Evolutionary conservation across 1,284 basidiomycete genomes (phyloP).

Genomic region (Heterobasidion occidentale): DNA sequence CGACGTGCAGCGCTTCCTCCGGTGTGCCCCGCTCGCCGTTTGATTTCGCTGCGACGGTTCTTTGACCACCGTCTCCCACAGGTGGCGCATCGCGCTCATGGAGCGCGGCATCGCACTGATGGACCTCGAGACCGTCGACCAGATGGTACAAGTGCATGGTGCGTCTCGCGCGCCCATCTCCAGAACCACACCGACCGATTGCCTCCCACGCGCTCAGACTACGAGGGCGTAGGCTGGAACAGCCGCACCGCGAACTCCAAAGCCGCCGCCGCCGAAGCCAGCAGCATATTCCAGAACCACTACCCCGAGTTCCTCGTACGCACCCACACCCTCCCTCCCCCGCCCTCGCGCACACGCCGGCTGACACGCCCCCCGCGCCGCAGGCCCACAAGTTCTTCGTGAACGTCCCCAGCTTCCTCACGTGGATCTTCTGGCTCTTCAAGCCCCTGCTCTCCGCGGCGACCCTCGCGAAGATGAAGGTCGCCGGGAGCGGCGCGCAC

Average conservation of each 20-base stretch:
- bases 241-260: conserved; percentile 70
- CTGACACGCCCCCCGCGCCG: not conserved
- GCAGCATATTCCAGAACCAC: conserved; percentile 61
- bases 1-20: conserved; percentile 63
- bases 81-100: conserved; percentile 74
- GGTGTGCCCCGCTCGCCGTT: conserved; percentile 29
- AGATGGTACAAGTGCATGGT: conserved; percentile 72
- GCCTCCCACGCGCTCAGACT: conserved; percentile 37
- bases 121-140: conserved; percentile 67
- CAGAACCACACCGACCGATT: no score
- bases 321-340: conserved; percentile 4
- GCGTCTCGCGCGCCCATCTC: conserved; percentile 4
- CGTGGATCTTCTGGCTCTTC: conserved; percentile 81
- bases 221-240: conserved; percentile 58
- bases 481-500: conserved; percentile 57
- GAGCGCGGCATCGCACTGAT: conserved; percentile 55
- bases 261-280: conserved; percentile 62
- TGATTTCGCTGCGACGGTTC: not conserved
- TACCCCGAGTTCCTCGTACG: conserved; percentile 73
- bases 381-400: conserved; percentile 73
- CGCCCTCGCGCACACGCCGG: not conserved
- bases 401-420: conserved; percentile 64
- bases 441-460: conserved; percentile 61
- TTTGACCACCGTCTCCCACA: conserved; percentile 14
- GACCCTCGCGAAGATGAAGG: conserved; percentile 69